These are phyloP conservation scores for Leccinum rimulosum DNA, from an alignment of 768 basidiomycete species.

Conservation along the genomic window DNA sequence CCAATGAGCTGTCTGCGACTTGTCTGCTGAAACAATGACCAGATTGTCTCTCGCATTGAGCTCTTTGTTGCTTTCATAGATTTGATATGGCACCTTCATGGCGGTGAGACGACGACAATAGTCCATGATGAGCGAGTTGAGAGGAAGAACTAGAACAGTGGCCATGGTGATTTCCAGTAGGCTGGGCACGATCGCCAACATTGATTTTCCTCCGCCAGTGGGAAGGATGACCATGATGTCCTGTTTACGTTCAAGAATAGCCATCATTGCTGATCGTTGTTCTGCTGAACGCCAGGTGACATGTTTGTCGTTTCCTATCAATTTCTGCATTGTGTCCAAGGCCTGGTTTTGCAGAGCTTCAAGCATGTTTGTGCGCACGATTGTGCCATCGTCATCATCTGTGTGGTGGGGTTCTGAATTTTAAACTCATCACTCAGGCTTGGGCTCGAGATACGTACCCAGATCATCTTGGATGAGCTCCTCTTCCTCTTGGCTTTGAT, in stretches of 20 bases:
- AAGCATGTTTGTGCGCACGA: too few relatives aligned
- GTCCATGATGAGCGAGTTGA: constrained; percentile 1
- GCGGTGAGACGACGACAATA: background rate
- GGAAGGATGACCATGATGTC: background rate
- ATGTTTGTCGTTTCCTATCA: too few relatives aligned
- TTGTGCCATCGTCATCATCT: too few relatives aligned
- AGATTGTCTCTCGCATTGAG: background rate
- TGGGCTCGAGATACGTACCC: too few relatives aligned
- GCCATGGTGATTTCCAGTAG: background rate
- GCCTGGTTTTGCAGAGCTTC: too few relatives aligned
- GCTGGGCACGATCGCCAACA: background rate
- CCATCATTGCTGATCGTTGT: too few relatives aligned
- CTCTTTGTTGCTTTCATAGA: background rate
- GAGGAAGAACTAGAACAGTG: background rate
- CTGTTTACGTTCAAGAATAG: background rate
- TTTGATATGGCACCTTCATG: background rate
- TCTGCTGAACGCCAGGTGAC: too few relatives aligned
- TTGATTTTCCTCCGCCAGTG: background rate
- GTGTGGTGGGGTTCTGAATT: too few relatives aligned
- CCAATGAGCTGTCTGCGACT: constrained; percentile 5
- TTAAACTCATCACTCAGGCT: too few relatives aligned
- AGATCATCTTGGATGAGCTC: too few relatives aligned
- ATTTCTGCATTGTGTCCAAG: too few relatives aligned
- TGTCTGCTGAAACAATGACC: constrained; percentile 9
- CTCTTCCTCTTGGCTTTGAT: too few relatives aligned